Base-by-base conservation (phyloP, 2,329 filamentous ascomycete genomes). In the Xylaria polymorpha region DNA sequence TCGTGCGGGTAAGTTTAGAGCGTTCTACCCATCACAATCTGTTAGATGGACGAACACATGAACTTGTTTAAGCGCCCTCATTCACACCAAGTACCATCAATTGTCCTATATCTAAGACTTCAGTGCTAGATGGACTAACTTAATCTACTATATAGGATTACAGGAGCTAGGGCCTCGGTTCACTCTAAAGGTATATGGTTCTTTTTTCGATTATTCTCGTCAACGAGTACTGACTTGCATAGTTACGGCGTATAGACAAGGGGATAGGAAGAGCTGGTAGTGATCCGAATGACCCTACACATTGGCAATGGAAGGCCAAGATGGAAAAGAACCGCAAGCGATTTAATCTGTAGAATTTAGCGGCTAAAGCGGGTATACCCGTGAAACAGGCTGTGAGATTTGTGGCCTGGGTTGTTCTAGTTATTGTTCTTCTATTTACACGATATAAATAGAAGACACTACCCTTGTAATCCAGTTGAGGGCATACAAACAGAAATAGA, bases 261-360 rank as follows among this genome's bases (percentile, higher is more conserved):
- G 95, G 94, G 0, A 92, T 99, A 73, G 89, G 89, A 15, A 82
- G 87, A 64, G 89, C 89, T 8, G 89, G 89, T 20, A 90, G 88
- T 74, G 86, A 90, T 70, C 88, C 93, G 85, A 84, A 89, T 80
- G 84, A 91, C 80, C 93, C 94, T 44, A 88, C 94, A 74, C 93
- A 97, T 78, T 98, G 96, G 95, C 89, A 98, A 79, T 99, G 96
- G 96, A 97, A 97, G 83, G 92, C 92, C 12, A 90, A 90, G 79
- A 97, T 72, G 91, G 96, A 99, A 84, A 98, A 98, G 85, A 86
- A 92, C 78, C 87, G 96, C 77, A 98, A 95, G 74, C 91, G 93
- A 79, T 99, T 98, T 84, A 96, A 97, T 81, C 85, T 99, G 78
- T 98, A 86, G 76, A 43, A 18, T 35, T 46, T 41, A 51, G 15